A percentile compares a stretch with the other conserved stretches of the same genome.
These are phyloP conservation scores for Bacidia gigantensis DNA, from an alignment of 495 filamentous ascomycete genomes.

Conservation along the genomic window DNA sequence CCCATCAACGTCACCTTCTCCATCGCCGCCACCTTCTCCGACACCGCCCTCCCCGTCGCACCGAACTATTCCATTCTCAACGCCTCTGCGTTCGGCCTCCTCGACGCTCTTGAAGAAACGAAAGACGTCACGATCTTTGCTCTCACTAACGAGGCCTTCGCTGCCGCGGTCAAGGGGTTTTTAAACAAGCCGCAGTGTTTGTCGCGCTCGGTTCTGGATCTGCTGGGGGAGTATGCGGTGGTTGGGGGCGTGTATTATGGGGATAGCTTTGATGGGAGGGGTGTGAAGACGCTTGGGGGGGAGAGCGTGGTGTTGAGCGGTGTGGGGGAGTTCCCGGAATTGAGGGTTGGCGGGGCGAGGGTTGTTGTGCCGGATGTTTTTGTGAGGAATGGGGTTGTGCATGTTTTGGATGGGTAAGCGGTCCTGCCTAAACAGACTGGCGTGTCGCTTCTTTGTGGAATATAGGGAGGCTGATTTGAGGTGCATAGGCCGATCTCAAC, in stretches of 20 bases:
- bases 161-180: neutral
- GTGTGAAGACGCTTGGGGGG: neutral
- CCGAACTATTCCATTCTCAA: neutral
- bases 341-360: neutral
- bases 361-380: neutral
- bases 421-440: too few species aligned
- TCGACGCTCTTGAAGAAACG: neutral
- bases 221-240: neutral
- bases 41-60: neutral
- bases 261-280: neutral
- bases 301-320: neutral
- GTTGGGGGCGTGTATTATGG: neutral
- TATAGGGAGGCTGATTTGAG: too few species aligned
- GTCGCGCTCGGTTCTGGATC: neutral
- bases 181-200: neutral
- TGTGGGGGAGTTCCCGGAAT: neutral
- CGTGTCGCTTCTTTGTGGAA: too few species aligned
- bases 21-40: neutral
- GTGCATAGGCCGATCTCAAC: too few species aligned
- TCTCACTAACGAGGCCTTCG: neutral
- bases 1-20: neutral
- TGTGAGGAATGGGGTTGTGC: neutral
- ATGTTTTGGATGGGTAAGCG: neutral
- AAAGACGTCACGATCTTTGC: neutral
- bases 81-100: too few species aligned